Evolutionary conservation across 169 alveolate genomes (phyloP).

Genomic region (Nephromyces sp.): DNA sequence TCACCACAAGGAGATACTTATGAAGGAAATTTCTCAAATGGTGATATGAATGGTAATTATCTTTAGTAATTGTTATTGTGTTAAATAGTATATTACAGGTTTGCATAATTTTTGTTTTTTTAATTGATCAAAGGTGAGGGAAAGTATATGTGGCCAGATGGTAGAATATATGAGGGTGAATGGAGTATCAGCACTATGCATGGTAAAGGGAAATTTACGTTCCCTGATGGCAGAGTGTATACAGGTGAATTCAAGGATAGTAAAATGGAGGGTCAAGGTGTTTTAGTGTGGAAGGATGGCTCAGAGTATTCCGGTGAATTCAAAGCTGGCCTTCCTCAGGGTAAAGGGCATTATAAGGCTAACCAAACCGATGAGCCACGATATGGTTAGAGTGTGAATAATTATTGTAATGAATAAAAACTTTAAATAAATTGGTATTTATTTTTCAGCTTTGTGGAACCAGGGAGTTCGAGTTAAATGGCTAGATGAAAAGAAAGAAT

Average conservation of each 20-base stretch:
- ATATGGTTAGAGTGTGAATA: conserved; percentile 9
- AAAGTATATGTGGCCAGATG: conserved; percentile 50
- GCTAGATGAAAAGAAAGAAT: conserved; percentile 11
- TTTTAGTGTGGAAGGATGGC: conserved; percentile 58
- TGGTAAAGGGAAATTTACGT: conserved; percentile 47
- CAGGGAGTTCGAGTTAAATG: conserved; percentile 37
- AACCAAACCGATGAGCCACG: conserved; percentile 31
- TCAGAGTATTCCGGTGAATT: conserved; percentile 56
- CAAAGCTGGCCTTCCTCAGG: conserved; percentile 53
- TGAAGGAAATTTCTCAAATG: conserved; percentile 49
- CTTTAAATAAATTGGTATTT: neutral
- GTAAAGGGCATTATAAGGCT: conserved; percentile 43
- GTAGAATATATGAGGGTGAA: conserved; percentile 62
- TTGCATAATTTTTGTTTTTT: no score
- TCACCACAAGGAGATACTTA: conserved; percentile 55
- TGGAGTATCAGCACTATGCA: conserved; percentile 54
- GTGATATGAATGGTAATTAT: conserved; percentile 64
- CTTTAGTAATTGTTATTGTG: no score
- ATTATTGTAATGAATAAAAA: neutral
- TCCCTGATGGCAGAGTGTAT: conserved; percentile 55
- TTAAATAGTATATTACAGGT: no score
- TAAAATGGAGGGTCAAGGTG: conserved; percentile 53
- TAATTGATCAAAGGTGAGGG: conserved; percentile 52
- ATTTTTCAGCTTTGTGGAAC: conserved; percentile 32
- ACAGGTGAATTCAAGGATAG: conserved; percentile 61